phyloP scores from a whole-genome alignment of 1,284 basidiomycete genomes.

The Trichosporon coremiiforme region DNA sequence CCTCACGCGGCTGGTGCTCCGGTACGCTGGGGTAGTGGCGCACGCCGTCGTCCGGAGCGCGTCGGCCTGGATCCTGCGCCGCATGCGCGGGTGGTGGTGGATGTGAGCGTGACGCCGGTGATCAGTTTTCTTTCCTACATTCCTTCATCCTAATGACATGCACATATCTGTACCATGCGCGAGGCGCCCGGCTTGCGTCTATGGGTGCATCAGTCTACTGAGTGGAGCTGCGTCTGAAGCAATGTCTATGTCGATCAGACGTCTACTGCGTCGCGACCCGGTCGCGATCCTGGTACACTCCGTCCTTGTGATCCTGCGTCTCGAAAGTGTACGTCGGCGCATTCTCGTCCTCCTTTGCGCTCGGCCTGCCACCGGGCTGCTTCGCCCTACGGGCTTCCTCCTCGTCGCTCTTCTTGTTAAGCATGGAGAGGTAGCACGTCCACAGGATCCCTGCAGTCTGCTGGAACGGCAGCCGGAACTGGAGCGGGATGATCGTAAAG shows the following conservation, averaged over 20 bases:
- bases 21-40: not conserved
- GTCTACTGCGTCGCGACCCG: not conserved
- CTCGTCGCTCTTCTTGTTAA: conserved; percentile 41
- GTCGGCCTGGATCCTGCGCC: not conserved
- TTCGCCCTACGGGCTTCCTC: not conserved
- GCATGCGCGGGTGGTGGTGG: not conserved
- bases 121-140: not conserved
- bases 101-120: not conserved
- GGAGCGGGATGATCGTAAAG: conserved; percentile 86
- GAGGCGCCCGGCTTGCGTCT: not conserved
- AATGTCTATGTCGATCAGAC: not conserved
- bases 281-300: not conserved
- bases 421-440: conserved; percentile 73
- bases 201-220: not conserved
- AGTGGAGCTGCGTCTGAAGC: not conserved
- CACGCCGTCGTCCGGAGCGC: not conserved
- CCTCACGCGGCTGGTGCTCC: not conserved
- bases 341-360: not conserved
- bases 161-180: conserved; percentile 1
- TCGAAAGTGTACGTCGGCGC: not conserved
- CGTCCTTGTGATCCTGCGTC: not conserved
- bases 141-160: conserved; percentile 5
- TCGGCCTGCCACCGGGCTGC: not conserved
- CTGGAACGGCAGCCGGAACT: conserved; percentile 86
- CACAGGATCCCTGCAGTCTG: conserved; percentile 86